A percentile compares a stretch with the other conserved stretches of the same genome.
Evolutionary conservation across 768 basidiomycete genomes (phyloP).

Genomic region (Kwoniella botswanensis): DNA sequence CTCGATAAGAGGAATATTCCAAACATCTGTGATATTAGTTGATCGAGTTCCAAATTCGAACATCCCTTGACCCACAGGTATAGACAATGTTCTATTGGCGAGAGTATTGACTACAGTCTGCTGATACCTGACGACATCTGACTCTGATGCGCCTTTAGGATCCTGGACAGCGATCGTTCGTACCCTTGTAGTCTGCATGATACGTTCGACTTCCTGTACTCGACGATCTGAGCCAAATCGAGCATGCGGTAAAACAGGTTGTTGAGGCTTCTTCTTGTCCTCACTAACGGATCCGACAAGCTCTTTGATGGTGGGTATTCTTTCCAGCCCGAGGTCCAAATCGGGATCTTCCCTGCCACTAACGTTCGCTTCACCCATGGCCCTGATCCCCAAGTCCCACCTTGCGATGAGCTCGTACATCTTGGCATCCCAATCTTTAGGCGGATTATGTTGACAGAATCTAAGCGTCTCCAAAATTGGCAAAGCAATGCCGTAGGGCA

Average conservation of each 20-base stretch:
- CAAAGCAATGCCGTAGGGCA: slow-evolving; percentile 53
- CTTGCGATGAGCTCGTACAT: slow-evolving; percentile 74
- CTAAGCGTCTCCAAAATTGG: slow-evolving; percentile 85
- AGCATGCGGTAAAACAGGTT: slow-evolving; percentile 68
- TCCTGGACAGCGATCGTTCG: slow-evolving; percentile 70
- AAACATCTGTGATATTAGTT: slow-evolving; percentile 64
- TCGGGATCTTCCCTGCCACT: slow-evolving; percentile 1
- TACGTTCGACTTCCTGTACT: slow-evolving; percentile 85
- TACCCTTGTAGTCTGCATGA: slow-evolving; percentile 79
- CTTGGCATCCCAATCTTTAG: slow-evolving; percentile 72
- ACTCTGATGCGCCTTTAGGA: slow-evolving; percentile 79
- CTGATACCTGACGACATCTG: slow-evolving; percentile 83
- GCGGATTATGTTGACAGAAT: slow-evolving; percentile 78
- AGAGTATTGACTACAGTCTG: slow-evolving; percentile 79
- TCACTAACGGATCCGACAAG: slow-evolving; percentile 59
- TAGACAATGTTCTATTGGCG: slow-evolving; percentile 83
- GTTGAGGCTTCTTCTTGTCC: neutral
- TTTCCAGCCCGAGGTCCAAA: neutral
- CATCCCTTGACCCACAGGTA: slow-evolving; percentile 87
- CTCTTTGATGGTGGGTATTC: slow-evolving; percentile 29
- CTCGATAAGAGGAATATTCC: slow-evolving; percentile 55
- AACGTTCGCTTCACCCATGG: neutral
- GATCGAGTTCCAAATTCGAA: slow-evolving; percentile 86
- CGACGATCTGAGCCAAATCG: slow-evolving; percentile 89
- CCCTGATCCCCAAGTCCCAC: slow-evolving; percentile 70